Percentiles rank a stretch among this genome's conserved stretches.
phyloP scores from a whole-genome alignment of 805 yeast genomes.

The Ogataea neopini region DNA sequence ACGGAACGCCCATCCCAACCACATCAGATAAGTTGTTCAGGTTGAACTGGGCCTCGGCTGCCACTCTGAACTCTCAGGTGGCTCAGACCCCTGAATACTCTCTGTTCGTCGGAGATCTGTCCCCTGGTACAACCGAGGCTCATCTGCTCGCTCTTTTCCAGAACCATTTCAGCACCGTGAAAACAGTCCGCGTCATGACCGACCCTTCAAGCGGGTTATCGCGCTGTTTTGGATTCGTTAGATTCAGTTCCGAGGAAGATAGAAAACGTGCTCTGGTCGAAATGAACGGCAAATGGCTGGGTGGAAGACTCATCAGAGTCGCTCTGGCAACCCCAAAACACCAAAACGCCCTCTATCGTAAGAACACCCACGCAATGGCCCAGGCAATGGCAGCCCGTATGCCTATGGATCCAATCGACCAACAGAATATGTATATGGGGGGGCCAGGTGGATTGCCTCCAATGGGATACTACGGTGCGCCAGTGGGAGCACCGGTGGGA shows the following conservation, averaged over 20 bases:
- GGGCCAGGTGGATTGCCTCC: slow-evolving; percentile 23
- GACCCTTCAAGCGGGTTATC: slow-evolving; percentile 79
- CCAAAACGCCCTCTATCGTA: slow-evolving; percentile 27
- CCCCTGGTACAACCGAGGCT: slow-evolving; percentile 79
- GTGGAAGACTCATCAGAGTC: slow-evolving; percentile 73
- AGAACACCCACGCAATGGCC: slow-evolving; percentile 15
- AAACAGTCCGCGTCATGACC: slow-evolving; percentile 83
- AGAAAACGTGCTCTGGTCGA: slow-evolving; percentile 66
- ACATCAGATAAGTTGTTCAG: slow-evolving; percentile 60
- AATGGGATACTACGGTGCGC: slow-evolving; percentile 29
- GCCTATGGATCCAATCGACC: slow-evolving; percentile 26
- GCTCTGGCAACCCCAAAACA: slow-evolving; percentile 79
- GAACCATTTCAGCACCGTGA: slow-evolving; percentile 61
- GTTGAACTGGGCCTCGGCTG: slow-evolving; percentile 84
- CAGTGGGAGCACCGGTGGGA: slow-evolving; percentile 7
- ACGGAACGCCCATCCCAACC: slow-evolving; percentile 67
- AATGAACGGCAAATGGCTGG: slow-evolving; percentile 81
- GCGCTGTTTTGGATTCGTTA: slow-evolving; percentile 78
- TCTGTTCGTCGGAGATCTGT: slow-evolving; percentile 78
- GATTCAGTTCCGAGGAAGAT: slow-evolving; percentile 71
- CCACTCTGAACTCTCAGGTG: slow-evolving; percentile 69
- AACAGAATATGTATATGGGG: slow-evolving; percentile 25
- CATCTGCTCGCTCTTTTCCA: slow-evolving; percentile 73
- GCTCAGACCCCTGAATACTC: slow-evolving; percentile 77
- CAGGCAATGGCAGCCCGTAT: slow-evolving; percentile 18